Base-by-base conservation (phyloP, 768 basidiomycete genomes). In the Termitomyces sp. region DNA sequence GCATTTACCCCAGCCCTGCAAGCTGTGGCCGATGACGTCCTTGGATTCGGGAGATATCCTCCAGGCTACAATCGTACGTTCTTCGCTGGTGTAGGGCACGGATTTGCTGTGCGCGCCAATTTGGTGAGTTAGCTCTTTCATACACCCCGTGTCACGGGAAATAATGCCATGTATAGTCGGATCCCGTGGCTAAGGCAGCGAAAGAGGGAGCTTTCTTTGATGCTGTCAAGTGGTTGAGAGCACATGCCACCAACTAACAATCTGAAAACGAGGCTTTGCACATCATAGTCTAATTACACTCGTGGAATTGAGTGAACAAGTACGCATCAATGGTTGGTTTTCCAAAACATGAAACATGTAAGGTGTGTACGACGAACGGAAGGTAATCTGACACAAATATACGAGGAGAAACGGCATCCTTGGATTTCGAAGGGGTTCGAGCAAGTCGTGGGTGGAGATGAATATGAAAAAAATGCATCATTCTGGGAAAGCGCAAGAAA, bases 161-260 rank as follows among this genome's bases (percentile, higher is more conserved):
- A 18, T 36, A 31, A 34, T 51, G 8, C 30, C 20, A 41, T 39
- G 16, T 50, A 5, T 39, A 64, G 63, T 64, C 63, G 7, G 58
- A 64, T 45, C 63, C 63, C 16, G 52, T 64, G 24, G 63, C 57
- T 18, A 63, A 63, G 55, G 63, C 60, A 22, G 60, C 63, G 2
- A 64, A 64, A 33, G 60, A 59, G 45, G 63, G 63, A 0, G 63
- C 63, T 47, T 64, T 64, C 58, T 64, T 64, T 51, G 63, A 42
- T 18, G 63, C 63, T 16, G 60, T 64, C 18, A 48, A 61, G 39
- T 64, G 63, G 63, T 53, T 64, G 41, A 61, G 58, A 20, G 54
- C 53, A 4, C 60, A 57, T 15, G 55, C 20, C 13, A 22, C 6
- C 36, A 52, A 34, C 9, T 52, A n/a, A 22, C 7, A n/a, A 48